Percentiles rank a stretch among this genome's conserved stretches.
Evolutionary conservation across 2,329 filamentous ascomycete genomes (phyloP).

Genomic region (Lachnellula arida): DNA sequence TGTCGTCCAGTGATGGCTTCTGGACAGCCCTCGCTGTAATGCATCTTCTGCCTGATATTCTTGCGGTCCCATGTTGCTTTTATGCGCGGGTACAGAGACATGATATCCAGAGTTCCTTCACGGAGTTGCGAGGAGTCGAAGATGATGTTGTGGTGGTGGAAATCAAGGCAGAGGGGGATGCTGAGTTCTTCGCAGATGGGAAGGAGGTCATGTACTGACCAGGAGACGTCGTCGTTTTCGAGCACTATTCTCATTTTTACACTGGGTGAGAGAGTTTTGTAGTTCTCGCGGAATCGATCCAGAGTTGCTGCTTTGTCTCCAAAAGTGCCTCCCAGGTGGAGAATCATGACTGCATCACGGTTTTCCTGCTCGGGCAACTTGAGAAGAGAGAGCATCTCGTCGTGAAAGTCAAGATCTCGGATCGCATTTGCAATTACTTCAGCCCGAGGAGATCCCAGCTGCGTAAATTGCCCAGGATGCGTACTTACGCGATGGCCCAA

Average conservation of each 20-base stretch:
- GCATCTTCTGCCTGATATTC: slow-evolving; percentile 89
- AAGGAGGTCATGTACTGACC: slow-evolving; percentile 86
- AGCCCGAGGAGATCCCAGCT: slow-evolving; percentile 75
- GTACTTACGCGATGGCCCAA: slow-evolving; percentile 82
- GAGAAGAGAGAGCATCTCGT: slow-evolving; percentile 75
- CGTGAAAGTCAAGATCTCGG: slow-evolving; percentile 82
- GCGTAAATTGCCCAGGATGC: slow-evolving; percentile 90
- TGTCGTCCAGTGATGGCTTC: slow-evolving; percentile 74
- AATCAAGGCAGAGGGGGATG: slow-evolving; percentile 89
- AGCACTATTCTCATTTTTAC: slow-evolving; percentile 80
- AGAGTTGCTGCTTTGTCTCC: slow-evolving; percentile 60
- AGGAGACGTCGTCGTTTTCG: slow-evolving; percentile 92
- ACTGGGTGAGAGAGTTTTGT: slow-evolving; percentile 53
- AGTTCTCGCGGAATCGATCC: slow-evolving; percentile 51
- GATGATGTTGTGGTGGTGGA: slow-evolving; percentile 91
- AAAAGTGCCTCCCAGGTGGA: slow-evolving; percentile 89
- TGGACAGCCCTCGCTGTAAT: slow-evolving; percentile 79
- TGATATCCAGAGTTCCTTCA: slow-evolving; percentile 81
- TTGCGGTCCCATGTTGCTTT: slow-evolving; percentile 80
- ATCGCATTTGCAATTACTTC: slow-evolving; percentile 73
- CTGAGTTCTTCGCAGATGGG: slow-evolving; percentile 91
- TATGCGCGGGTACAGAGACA: slow-evolving; percentile 70
- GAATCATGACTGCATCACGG: slow-evolving; percentile 85
- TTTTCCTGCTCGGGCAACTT: slow-evolving; percentile 73
- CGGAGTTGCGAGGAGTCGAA: slow-evolving; percentile 70